phyloP scores from a whole-genome alignment of 129 eudicot species.

The Chrysanthemum seticuspe region DNA sequence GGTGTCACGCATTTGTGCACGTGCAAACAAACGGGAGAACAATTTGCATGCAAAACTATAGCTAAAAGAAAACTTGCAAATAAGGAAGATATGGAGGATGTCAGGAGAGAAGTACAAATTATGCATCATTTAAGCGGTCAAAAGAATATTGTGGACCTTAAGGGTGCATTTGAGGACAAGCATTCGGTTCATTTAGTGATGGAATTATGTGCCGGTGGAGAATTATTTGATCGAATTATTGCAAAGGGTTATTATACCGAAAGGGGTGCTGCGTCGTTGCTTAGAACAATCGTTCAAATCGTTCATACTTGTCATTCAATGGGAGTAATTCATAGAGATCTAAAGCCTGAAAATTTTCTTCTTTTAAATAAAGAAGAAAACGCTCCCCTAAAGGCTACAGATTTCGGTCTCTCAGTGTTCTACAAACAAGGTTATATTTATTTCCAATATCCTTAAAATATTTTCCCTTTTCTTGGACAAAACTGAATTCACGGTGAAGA shows the following conservation, averaged over 20 bases:
- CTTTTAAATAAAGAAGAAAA: conserved; percentile 61
- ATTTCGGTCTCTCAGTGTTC: conserved; percentile 81
- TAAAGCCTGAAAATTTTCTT: conserved; percentile 85
- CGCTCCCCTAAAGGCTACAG: conserved; percentile 81
- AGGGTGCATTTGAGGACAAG: conserved; percentile 85
- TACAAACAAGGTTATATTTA: conserved; percentile 58
- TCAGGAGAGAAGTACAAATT: conserved; percentile 75
- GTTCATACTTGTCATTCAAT: conserved; percentile 85
- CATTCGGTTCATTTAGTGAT: conserved; percentile 81
- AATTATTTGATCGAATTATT: conserved; percentile 73
- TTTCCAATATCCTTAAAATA: neutral
- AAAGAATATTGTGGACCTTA: conserved; percentile 67
- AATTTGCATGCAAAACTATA: conserved; percentile 74
- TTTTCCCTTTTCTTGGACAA: neutral
- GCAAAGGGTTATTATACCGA: conserved; percentile 80
- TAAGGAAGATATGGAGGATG: conserved; percentile 83
- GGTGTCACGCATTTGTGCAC: conserved; percentile 74
- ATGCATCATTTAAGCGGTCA: conserved; percentile 84
- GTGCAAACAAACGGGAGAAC: conserved; percentile 57
- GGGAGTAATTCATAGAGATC: conserved; percentile 91
- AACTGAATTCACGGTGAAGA: neutral
- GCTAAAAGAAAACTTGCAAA: conserved; percentile 73
- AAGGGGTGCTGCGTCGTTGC: conserved; percentile 70
- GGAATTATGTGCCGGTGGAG: conserved; percentile 96
- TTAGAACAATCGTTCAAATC: conserved; percentile 79